Evolutionary conservation across 164 flowering plant genomes (phyloP).

Genomic region (Aristolochia californica): DNA sequence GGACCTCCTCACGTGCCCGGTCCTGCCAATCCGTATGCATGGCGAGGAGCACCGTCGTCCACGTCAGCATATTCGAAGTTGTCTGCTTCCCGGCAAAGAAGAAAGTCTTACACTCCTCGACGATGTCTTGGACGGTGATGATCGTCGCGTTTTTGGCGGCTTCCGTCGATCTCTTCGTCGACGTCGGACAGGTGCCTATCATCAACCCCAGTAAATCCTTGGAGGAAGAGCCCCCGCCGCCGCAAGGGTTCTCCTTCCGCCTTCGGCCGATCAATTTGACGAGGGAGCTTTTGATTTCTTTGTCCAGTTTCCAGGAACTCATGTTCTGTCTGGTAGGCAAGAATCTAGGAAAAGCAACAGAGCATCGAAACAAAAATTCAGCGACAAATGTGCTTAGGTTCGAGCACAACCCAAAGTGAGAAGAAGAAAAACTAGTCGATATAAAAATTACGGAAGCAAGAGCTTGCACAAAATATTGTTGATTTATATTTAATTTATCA

Average conservation of each 20-base stretch:
- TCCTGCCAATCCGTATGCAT: slow-evolving; percentile 97
- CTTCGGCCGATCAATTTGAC: slow-evolving; percentile 42
- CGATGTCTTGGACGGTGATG: slow-evolving; percentile 60
- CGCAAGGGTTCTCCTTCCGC: slow-evolving; percentile 15
- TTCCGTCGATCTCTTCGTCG: slow-evolving; percentile 7
- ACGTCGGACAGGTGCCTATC: no score
- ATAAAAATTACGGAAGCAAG: no score
- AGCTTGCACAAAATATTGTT: background rate
- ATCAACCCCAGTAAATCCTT: no score
- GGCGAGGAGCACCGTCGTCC: slow-evolving; percentile 86
- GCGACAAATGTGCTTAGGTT: no score
- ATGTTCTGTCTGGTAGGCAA: slow-evolving; percentile 65
- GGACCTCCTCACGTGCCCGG: slow-evolving; percentile 84
- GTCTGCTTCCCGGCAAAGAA: slow-evolving; percentile 97
- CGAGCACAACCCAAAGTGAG: no score
- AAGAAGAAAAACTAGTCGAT: no score
- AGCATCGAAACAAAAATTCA: background rate
- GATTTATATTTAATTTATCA: background rate
- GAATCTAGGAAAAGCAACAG: slow-evolving; percentile 44
- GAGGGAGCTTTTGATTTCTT: slow-evolving; percentile 51
- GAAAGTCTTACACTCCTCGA: slow-evolving; percentile 93
- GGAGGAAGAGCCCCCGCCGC: no score
- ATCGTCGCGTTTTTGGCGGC: no score
- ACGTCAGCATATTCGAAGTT: slow-evolving; percentile 89
- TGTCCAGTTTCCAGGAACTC: slow-evolving; percentile 68